Percentiles rank a stretch among this genome's conserved stretches.
These are phyloP conservation scores for Aspergillus versicolor DNA, from an alignment of 2,329 filamentous ascomycete genomes.

Conservation along the genomic window DNA sequence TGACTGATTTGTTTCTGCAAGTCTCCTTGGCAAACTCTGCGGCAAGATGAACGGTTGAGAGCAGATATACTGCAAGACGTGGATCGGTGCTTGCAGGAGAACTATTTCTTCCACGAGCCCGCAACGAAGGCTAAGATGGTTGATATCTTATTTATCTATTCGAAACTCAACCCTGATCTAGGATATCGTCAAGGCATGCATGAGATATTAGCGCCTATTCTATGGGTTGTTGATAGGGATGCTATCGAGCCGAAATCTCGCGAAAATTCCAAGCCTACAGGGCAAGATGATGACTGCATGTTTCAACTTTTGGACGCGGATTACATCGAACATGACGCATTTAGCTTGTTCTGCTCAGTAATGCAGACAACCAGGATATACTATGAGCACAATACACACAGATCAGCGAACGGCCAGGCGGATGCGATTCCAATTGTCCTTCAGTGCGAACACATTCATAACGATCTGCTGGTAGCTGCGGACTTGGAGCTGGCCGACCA, in stretches of 20 bases:
- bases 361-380: constrained; percentile 87
- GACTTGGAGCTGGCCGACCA: constrained; percentile 84
- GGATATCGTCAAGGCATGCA: constrained; percentile 99
- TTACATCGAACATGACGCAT: constrained; percentile 88
- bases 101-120: constrained; percentile 81
- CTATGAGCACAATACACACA: constrained; percentile 68
- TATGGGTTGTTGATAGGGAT: constrained; percentile 82
- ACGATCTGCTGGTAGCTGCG: constrained; percentile 71
- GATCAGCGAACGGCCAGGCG: constrained; percentile 43
- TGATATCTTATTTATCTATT: constrained; percentile 90
- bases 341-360: constrained; percentile 76
- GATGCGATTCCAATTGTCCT: constrained; percentile 72
- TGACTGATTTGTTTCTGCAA: constrained; percentile 40
- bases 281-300: constrained; percentile 54
- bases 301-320: constrained; percentile 66
- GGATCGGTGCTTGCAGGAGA: constrained; percentile 83
- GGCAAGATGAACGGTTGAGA: constrained; percentile 78
- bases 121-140: constrained; percentile 76
- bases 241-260: constrained; percentile 59
- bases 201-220: constrained; percentile 83
- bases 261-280: constrained; percentile 32
- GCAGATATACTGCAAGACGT: constrained; percentile 94
- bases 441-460: constrained; percentile 83
- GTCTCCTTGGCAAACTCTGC: constrained; percentile 88
- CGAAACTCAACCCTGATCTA: constrained; percentile 82